Conservation (phyloP, 148 eudicot genomes). For the Cornus controversa region DNA sequence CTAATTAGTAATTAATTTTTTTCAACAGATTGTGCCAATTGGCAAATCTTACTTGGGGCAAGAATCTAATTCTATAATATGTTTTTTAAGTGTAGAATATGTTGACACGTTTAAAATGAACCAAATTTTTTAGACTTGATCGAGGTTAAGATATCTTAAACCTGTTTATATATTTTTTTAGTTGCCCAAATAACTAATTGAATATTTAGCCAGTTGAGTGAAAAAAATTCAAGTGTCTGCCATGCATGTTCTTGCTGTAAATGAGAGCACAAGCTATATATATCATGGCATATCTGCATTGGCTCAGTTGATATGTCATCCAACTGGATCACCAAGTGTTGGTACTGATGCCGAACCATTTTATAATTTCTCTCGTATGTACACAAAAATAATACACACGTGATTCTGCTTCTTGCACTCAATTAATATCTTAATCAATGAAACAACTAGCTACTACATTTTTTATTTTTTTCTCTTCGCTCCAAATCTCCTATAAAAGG, state of each 20-base stretch:
- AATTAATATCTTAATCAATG: constrained; percentile 12
- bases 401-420: constrained; percentile 31
- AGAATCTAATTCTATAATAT: no score
- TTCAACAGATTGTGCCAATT: no score
- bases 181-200: background rate
- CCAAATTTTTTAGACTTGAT: no score
- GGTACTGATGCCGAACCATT: no score
- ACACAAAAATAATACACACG: background rate
- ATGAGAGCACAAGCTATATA: background rate
- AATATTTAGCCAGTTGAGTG: background rate
- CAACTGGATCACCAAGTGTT: no score
- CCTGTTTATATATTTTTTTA: background rate
- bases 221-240: no score
- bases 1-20: no score
- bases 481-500: constrained; percentile 20
- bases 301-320: background rate
- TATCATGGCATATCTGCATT: background rate
- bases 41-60: no score
- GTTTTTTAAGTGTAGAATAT: no score
- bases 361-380: background rate
- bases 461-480: background rate
- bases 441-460: background rate
- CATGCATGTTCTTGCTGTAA: background rate
- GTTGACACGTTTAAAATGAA: no score
- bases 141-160: background rate